Evolutionary conservation across 306 rosid genomes (phyloP), one percentile per base, ranked within the genome.

Genomic region (Rubus idaeus): DNA sequence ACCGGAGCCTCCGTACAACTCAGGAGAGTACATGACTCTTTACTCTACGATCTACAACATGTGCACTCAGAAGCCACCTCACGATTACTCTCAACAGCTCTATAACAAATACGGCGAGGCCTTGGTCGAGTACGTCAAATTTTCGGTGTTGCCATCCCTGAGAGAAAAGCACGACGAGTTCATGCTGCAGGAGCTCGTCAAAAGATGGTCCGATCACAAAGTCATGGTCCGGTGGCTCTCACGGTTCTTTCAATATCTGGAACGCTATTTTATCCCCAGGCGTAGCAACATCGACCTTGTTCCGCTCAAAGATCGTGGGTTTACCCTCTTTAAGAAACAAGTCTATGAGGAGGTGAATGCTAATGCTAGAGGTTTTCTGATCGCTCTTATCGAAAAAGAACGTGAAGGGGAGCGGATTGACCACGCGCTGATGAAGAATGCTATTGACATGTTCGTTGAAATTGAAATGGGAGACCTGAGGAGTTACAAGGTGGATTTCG

Each of bases 371-470:
- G 85, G 81, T 58, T 85, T 83, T 44, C 67, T 92, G 58, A 83
- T 92, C 41, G 17, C 62, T 72, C 83, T 90, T 74, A 84, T 92
- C 65, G 70, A 88, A 55, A 87, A 77, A 68, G 97, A 92, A 76
- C 91, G 97, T 0, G 96, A 92, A 42, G 93, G 97, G 17, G 93
- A 90, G 82, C 91, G 88, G 72, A 88, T 90, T 86, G 96, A 90
- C 61, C 70, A 5, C 75, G 86, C 87, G 0, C 72, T 92, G 70
- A 65, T 90, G 78, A 90, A 88, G 82, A 86, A 87, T 53, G 85
- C 84, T 57, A 40, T 60, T 5, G 41, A 26, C 26, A 0, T 26
- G 0, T 88, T 83, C 83, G 91, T 87, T 49, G 96, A 84, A 72
- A 87, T 90, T 60, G 91, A 89, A 35, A 78, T 81, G 90, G 90